Base-by-base conservation (phyloP, 345 rosid genomes). In the Hibiscus trionum region DNA sequence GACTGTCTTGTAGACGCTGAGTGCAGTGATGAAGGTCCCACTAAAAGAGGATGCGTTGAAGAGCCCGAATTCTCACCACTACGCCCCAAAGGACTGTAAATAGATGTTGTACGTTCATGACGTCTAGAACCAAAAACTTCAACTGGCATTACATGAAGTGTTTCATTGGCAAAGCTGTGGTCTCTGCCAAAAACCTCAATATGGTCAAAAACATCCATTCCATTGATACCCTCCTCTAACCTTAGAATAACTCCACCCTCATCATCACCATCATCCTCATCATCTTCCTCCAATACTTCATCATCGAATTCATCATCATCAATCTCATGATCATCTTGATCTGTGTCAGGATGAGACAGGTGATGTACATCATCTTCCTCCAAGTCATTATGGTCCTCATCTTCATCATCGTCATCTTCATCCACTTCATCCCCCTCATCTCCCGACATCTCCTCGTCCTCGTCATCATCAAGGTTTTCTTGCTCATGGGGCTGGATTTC, bases 71-170 rank as follows among this genome's bases (percentile, higher is more conserved):
- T 82, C 69, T 86, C 92, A 63, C 95, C 86, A 73, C 78, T 83
- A 79, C 97, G 84, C 62, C 96, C 98, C 49, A 94, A 87, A 70
- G 90, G 95, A 88, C 83, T 90, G 85, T 94, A 94, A 71, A 94
- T 94, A 55, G 98, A 94, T 44, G 98, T 91, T 19, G 97, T 94
- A 61, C 98, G 88, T 21, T 93, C 93, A 78, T 85, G 98, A 78
- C 97, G 97, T 77, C 98, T 86, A 16, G 98, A 94, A 78, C 98
- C 96, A 79, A 94, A 91, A 81, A 91, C 87, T 78, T 94, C 98
- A 72, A 91, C 98, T n/a, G 97, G 98, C 97, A 94, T 94, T 68
- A 94, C 90, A 80, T 82, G 97, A 50, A 94, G 91, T 66, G 95
- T 82, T 70, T 94, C 97, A 81, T 86, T 87, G 27, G 95, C 82